A percentile compares a stretch with the other conserved stretches of the same genome.
phyloP scores from a whole-genome alignment of 768 basidiomycete species.

The Chiua virens region DNA sequence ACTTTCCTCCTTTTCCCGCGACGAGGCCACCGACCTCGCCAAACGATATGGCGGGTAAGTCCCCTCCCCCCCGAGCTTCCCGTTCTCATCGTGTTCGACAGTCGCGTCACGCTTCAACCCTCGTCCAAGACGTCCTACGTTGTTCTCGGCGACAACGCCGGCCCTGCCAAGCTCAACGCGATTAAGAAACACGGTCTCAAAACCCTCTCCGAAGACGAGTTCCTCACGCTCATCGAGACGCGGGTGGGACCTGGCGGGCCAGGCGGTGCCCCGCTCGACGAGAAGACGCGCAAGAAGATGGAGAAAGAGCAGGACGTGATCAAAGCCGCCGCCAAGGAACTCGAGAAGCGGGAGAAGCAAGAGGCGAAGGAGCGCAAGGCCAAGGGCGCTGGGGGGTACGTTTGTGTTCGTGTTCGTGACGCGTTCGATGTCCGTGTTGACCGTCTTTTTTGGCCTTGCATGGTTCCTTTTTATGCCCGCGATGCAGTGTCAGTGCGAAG shows the following conservation, averaged over 20 bases:
- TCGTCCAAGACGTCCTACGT: conserved; percentile 91
- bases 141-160: conserved; percentile 84
- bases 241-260: conserved; percentile 48
- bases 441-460: no score
- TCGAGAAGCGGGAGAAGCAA: conserved; percentile 71
- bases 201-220: conserved; percentile 85
- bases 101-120: conserved; percentile 83
- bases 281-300: conserved; percentile 78
- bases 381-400: conserved; percentile 21
- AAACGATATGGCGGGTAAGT: conserved; percentile 91
- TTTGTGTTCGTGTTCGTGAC: background rate
- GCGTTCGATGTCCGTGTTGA: no score
- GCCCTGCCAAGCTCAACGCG: conserved; percentile 81
- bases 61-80: background rate
- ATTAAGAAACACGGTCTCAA: conserved; percentile 79
- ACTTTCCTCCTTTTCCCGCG: conserved; percentile 79
- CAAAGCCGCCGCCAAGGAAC: conserved; percentile 66
- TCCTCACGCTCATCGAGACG: conserved; percentile 77
- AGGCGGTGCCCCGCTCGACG: conserved; percentile 52
- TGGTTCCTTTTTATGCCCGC: background rate
- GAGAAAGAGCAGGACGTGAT: conserved; percentile 81
- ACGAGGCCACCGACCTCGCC: conserved; percentile 83
- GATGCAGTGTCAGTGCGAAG: conserved; percentile 28
- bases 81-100: conserved; percentile 29
- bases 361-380: conserved; percentile 35